phyloP scores from a whole-genome alignment of 2,329 filamentous ascomycete species.

The Sarocladium brachiariae region DNA sequence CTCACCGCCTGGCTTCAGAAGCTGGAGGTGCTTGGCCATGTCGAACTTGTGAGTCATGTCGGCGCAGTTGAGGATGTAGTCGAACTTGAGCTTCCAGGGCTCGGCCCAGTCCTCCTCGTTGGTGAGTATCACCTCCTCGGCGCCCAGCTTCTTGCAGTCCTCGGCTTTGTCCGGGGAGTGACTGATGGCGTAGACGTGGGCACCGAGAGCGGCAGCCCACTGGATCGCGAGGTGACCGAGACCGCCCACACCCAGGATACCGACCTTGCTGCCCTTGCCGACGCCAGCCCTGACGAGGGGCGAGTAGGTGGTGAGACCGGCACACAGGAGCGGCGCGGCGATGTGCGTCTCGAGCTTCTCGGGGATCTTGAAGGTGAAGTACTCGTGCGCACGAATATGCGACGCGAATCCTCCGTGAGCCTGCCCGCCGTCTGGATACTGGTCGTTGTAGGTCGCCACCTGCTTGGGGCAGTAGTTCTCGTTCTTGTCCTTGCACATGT shows the following conservation, averaged over 20 bases:
- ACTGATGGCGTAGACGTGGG: conserved; percentile 58
- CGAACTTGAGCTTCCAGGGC: conserved; percentile 42
- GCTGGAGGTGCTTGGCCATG: conserved; percentile 42
- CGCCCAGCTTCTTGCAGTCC: conserved; percentile 56
- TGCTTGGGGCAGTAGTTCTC: conserved; percentile 43
- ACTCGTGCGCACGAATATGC: conserved; percentile 42
- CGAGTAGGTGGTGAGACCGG: conserved; percentile 66
- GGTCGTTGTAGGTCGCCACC: conserved; percentile 51
- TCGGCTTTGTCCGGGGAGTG: conserved; percentile 51
- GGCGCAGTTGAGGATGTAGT: conserved; percentile 44
- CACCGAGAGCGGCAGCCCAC: conserved; percentile 63
- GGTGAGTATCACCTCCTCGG: conserved; percentile 44
- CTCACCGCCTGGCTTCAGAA: conserved; percentile 43
- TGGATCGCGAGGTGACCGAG: conserved; percentile 68
- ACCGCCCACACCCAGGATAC: conserved; percentile 66
- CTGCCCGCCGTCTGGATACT: conserved; percentile 51
- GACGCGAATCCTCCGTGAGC: conserved; percentile 57
- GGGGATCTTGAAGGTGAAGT: conserved; percentile 55
- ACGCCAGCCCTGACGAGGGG: conserved; percentile 60
- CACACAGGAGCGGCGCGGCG: conserved; percentile 67
- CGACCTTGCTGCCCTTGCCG: conserved; percentile 65
- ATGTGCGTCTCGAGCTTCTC: conserved; percentile 41
- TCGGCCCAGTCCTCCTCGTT: conserved; percentile 49
- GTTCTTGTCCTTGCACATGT: conserved; percentile 39
- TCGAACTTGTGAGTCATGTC: conserved; percentile 48